Evolutionary conservation across 1,284 basidiomycete species (phyloP), one percentile per base, ranked within the genome.

Genomic region (Quambalaria eucalypti): DNA sequence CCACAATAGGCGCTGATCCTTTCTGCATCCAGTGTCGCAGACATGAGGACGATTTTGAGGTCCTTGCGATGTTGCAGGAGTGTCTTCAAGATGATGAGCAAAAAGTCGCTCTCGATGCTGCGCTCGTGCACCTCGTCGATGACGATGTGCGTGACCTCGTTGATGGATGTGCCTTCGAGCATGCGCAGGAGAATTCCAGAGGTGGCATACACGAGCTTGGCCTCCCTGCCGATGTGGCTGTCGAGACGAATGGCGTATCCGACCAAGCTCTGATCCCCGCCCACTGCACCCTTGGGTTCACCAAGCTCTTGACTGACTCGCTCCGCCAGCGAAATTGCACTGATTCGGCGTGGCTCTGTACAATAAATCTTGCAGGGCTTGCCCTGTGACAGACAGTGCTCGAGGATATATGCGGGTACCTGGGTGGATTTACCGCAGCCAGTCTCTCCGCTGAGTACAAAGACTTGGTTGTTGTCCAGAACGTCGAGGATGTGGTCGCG

Each of bases 381-480:
- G 19, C 92, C 93, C 56, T 82, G 82, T 4, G 85, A 82, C 16
- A 97, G 82, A 52, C 88, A 85, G 71, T 95, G 84, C 76, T 99
- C 95, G 8, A 99, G 81, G 58, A 98, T 87, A 78, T 90, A 98
- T 0, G 88, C 82, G 1, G 95, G 95, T 2, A 98, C 83, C 78
- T 98, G 95, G 0, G 95, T 98, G 1, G 92, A 96, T 78, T 99
- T 99, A 14, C 93, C 95, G 69, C 91, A 99, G 66, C 95, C 95
- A 4, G 95, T 99, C 78, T 98, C 95, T 44, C 95, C 95, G 68
- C 90, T 93, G 0, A 99, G 80, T 0, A 98, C 91, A 38, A 97
- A 80, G 16, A 96, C 83, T 70, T 95, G 92, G 4, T 85, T 85
- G n/a, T 79, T 77, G 48, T 87, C 85, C 46, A 98, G 78, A 0